Conservation (phyloP, 208 protist genomes). For the Porcisia deanei region DNA sequence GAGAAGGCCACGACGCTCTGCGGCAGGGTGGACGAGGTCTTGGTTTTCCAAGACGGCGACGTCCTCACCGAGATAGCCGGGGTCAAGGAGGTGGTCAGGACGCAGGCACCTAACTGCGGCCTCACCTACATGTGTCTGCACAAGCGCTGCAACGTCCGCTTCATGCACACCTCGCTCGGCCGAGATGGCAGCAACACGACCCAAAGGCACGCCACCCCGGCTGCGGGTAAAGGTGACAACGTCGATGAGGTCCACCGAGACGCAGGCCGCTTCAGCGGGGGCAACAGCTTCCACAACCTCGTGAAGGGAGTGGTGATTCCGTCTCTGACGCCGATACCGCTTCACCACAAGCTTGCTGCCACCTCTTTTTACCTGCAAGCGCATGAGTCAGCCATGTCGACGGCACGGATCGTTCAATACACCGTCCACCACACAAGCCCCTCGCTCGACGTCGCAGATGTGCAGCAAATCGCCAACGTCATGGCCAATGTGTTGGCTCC, state of each 20-base stretch:
- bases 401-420: conserved; percentile 83
- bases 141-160: conserved; percentile 90
- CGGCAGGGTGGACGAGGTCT: conserved; percentile 82
- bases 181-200: conserved; percentile 11
- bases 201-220: background rate
- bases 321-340: conserved; percentile 53
- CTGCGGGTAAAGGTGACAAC: background rate
- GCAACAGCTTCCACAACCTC: conserved; percentile 46
- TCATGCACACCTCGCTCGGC: conserved; percentile 48
- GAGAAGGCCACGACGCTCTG: conserved; percentile 35
- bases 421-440: conserved; percentile 77
- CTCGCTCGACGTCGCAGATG: conserved; percentile 64
- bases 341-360: conserved; percentile 40
- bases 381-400: conserved; percentile 88
- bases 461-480: conserved; percentile 79
- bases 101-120: conserved; percentile 55
- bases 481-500: conserved; percentile 73
- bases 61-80: conserved; percentile 74
- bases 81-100: conserved; percentile 59
- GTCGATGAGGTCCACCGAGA: background rate
- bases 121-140: conserved; percentile 91
- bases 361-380: conserved; percentile 87
- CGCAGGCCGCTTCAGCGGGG: background rate
- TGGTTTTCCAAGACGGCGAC: conserved; percentile 90
- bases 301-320: conserved; percentile 78